Evolutionary conservation across 495 filamentous ascomycete species (phyloP), one percentile per base, ranked within the genome.

Genomic region (Podospora conica): DNA sequence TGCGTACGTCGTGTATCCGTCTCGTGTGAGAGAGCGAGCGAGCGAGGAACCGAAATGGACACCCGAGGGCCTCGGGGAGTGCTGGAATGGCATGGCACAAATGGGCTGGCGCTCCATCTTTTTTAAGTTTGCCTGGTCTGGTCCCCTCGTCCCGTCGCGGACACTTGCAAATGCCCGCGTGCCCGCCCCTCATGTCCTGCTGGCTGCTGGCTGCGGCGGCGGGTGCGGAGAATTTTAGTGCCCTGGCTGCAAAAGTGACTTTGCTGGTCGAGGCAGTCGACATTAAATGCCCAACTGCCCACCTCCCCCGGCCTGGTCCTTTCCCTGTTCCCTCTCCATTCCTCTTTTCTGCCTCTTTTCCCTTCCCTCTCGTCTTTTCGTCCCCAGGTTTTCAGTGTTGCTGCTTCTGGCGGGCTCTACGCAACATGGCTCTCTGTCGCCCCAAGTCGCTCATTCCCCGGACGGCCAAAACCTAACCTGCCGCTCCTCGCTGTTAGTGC

Each of bases 281-380:
- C 73, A 72, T 76, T 71, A 77, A 76, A 78, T 75, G 71, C 73
- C 75, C 77, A 73, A 76, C 77, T 76, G 66, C 74, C 79, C 79
- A 72, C 78, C 73, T 75, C 68, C 74, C 75, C 66, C 70, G 60
- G 63, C 67, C 66, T 71, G 71, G 68, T 69, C 71, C 71, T 64
- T 74, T 28, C 67, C 66, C 74, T 76, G 68, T 75, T 65, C 66
- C 64, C 68, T 61, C 67, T 70, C 67, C 73, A 29, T 66, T 69
- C 66, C 55, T 61, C 57, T 63, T 66, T 65, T 65, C 66, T 61
- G 53, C 60, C 22, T 63, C 60, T 64, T 64, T 68, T 60, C 62
- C 64, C 64, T 53, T 63, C 56, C 20, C 63, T 65, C 63, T 66
- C 64, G 58, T 48, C 58, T 71, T 69, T 59, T 70, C 63, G 11